Conservation (phyloP, 2,329 filamentous ascomycete genomes). For the Xylaria sp. region DNA sequence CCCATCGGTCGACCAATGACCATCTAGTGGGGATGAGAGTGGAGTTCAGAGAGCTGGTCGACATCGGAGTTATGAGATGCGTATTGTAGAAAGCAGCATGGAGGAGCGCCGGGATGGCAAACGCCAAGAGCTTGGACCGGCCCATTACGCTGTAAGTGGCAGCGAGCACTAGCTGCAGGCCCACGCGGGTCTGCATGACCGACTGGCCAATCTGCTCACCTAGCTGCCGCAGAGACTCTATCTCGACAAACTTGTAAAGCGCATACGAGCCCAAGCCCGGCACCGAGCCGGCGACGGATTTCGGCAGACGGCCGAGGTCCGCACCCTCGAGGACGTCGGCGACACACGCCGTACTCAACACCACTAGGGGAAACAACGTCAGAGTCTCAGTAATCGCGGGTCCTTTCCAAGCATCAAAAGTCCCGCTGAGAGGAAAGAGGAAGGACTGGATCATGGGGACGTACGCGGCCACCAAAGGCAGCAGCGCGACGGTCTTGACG, state of each 20-base stretch:
- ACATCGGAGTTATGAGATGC: constrained; percentile 66
- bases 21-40: constrained; percentile 69
- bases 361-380: constrained; percentile 70
- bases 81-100: constrained; percentile 74
- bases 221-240: constrained; percentile 43
- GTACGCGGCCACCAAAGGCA: constrained; percentile 76
- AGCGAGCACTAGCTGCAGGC: constrained; percentile 70
- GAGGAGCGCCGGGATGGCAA: constrained; percentile 71
- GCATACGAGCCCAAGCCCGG: constrained; percentile 69
- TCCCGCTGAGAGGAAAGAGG: constrained; percentile 67
- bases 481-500: constrained; percentile 52
- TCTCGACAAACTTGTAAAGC: constrained; percentile 60
- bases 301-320: constrained; percentile 57
- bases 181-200: constrained; percentile 69
- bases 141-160: constrained; percentile 66
- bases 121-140: constrained; percentile 68
- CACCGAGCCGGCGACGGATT: constrained; percentile 62
- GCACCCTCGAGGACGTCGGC: constrained; percentile 66
- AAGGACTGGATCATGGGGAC: constrained; percentile 74
- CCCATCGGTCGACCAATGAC: constrained; percentile 76
- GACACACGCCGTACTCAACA: constrained; percentile 65
- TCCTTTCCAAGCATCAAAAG: constrained; percentile 70
- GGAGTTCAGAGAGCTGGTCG: constrained; percentile 65
- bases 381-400: constrained; percentile 74
- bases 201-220: constrained; percentile 60